Base-by-base conservation (phyloP, 768 basidiomycete genomes). In the Tulasnella sp. region DNA sequence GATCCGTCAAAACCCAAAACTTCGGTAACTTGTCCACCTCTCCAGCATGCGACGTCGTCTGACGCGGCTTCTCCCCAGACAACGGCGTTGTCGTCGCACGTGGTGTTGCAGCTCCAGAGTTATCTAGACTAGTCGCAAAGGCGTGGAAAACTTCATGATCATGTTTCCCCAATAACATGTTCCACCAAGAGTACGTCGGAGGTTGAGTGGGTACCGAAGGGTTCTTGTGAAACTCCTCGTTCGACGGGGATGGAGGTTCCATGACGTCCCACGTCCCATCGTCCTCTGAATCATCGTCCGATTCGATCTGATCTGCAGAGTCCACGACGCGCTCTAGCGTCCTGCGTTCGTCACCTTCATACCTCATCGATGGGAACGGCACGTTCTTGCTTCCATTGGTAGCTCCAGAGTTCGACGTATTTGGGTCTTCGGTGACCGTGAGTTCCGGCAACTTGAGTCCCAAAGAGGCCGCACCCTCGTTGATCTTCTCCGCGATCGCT, bases 1-100 rank as follows among this genome's bases (percentile, higher is more conserved):
- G 84, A 67, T 91, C 89, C 0, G 86, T 89, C 19, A 92, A 74
- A 2, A 90, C 83, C 87, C 89, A 91, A 68, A 84, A 91, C 34
- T 86, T 76, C 2, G 89, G 88, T 82, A 88, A 27, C 69, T 72
- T 44, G 44, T 44, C 45, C 24, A 49, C 34, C 42, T 62, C 43
- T 63, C 55, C 72, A 70, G 60, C 73, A 72, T 49, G 46, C n/a
- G 48, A 22, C 15, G 41, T 41, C 12, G 53, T 31, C 2, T 31
- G 53, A 17, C 38, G 41, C 19, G 38, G 46, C 30, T 44, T 55
- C 27, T 4, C 2, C 19, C 59, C 55, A 38, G 24, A 52, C 53
- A 54, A 55, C 51, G 30, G 49, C 42, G 24, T 48, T 54, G 27
- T 62, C 22, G 54, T 27, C 41, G 22, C 34, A 15, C 27, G 25